Evolutionary conservation across 1,284 basidiomycete species (phyloP).

Genomic region (Kwoniella shivajii): DNA sequence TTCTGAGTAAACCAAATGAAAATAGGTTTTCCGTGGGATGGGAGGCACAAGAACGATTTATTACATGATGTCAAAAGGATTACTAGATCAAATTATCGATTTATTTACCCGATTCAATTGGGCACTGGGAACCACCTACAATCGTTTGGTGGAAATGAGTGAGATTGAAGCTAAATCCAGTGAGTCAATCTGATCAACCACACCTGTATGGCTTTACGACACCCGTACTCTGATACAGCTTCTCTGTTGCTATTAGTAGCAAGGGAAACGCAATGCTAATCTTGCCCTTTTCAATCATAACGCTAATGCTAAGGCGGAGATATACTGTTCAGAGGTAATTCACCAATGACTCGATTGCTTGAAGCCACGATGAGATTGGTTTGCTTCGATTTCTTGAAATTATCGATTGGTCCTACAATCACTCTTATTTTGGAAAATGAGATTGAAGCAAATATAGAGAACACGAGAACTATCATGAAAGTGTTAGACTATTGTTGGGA

Average conservation of each 20-base stretch:
- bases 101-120: constrained; percentile 20
- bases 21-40: constrained; percentile 11
- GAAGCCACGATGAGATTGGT: constrained; percentile 37
- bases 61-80: constrained; percentile 10
- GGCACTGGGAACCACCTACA: constrained; percentile 23
- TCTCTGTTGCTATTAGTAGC: too few species aligned
- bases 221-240: too few species aligned
- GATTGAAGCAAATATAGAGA: neutral
- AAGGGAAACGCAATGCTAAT: too few species aligned
- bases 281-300: too few species aligned
- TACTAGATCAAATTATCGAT: constrained; percentile 17
- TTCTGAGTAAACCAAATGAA: neutral
- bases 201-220: too few species aligned
- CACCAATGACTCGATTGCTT: constrained; percentile 34
- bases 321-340: constrained; percentile 38
- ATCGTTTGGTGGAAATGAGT: constrained; percentile 22
- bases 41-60: constrained; percentile 15
- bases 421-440: constrained; percentile 6
- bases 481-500: constrained; percentile 29
- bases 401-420: constrained; percentile 32
- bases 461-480: constrained; percentile 10
- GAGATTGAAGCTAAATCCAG: constrained; percentile 20
- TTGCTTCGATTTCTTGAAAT: constrained; percentile 29
- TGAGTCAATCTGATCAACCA: constrained; percentile 12
- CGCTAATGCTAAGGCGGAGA: too few species aligned